Conservation (phyloP, 176 grass and related monocot genomes). For the Thinopyrum elongatum region DNA sequence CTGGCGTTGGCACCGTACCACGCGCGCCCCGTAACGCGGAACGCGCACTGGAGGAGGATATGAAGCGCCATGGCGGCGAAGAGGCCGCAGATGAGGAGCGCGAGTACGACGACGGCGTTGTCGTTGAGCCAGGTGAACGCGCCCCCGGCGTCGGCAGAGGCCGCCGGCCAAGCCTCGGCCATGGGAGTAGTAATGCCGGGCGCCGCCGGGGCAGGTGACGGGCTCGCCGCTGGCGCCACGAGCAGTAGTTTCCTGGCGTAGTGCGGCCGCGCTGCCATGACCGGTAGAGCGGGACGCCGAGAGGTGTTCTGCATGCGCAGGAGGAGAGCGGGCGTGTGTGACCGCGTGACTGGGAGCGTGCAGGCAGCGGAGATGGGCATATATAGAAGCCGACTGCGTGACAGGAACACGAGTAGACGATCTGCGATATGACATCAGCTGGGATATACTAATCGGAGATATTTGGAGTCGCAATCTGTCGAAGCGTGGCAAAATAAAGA, state of each 20-base stretch:
- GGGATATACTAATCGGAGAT: not conserved
- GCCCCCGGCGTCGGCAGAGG: not conserved
- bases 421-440: not conserved
- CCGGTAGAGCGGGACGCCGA: not conserved
- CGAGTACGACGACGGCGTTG: slow-evolving; percentile 38
- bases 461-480: not conserved
- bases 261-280: slow-evolving; percentile 10
- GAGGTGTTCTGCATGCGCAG: not conserved
- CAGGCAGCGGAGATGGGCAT: not conserved
- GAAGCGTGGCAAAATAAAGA: not conserved
- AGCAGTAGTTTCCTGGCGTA: not conserved
- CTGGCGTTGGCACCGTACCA: slow-evolving; percentile 13
- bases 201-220: not conserved
- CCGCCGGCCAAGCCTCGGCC: not conserved
- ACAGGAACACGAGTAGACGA: not conserved
- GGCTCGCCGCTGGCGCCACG: not conserved
- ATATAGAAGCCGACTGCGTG: not conserved
- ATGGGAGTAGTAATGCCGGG: not conserved
- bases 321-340: not conserved
- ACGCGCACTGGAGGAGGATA: slow-evolving; percentile 31
- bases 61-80: slow-evolving; percentile 42
- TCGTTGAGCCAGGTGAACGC: slow-evolving; percentile 11
- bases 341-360: not conserved
- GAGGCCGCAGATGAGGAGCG: slow-evolving; percentile 51
- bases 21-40: slow-evolving; percentile 20